phyloP scores from a whole-genome alignment of 2,329 filamentous ascomycete species.

The Colletotrichum karsti region DNA sequence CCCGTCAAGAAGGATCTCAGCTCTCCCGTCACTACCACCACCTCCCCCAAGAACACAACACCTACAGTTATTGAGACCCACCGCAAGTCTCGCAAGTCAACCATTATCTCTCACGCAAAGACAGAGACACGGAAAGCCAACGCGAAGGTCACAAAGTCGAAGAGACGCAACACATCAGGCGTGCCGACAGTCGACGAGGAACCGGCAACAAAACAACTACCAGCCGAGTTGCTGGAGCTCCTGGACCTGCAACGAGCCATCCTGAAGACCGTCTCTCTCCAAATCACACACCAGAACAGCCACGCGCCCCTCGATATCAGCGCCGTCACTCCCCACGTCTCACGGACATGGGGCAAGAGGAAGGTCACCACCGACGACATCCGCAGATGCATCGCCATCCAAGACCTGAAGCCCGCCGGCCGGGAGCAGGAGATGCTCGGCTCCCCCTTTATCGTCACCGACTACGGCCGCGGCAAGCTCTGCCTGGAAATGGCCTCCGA shows the following conservation, averaged over 20 bases:
- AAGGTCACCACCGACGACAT: slow-evolving; percentile 72
- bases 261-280: slow-evolving; percentile 72
- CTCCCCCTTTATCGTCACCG: slow-evolving; percentile 54
- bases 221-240: slow-evolving; percentile 64
- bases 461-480: slow-evolving; percentile 63
- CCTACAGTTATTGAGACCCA: not conserved
- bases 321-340: slow-evolving; percentile 68
- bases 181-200: slow-evolving; percentile 35
- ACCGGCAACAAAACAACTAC: slow-evolving; percentile 47
- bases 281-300: slow-evolving; percentile 74
- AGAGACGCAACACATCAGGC: slow-evolving; percentile 20
- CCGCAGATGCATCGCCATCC: slow-evolving; percentile 72
- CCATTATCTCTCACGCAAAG: slow-evolving; percentile 37
- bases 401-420: slow-evolving; percentile 51
- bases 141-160: slow-evolving; percentile 27
- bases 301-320: slow-evolving; percentile 70
- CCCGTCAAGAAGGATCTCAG: slow-evolving; percentile 25
- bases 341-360: slow-evolving; percentile 77
- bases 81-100: slow-evolving; percentile 38
- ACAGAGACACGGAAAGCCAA: slow-evolving; percentile 36
- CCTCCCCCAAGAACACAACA: slow-evolving; percentile 3
- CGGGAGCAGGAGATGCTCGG: slow-evolving; percentile 22
- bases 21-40: not conserved
- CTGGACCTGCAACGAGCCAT: slow-evolving; percentile 73
- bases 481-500: slow-evolving; percentile 64